Conservation (phyloP, 371 early-diverging fungal genomes). For the Mucor ambiguus region DNA sequence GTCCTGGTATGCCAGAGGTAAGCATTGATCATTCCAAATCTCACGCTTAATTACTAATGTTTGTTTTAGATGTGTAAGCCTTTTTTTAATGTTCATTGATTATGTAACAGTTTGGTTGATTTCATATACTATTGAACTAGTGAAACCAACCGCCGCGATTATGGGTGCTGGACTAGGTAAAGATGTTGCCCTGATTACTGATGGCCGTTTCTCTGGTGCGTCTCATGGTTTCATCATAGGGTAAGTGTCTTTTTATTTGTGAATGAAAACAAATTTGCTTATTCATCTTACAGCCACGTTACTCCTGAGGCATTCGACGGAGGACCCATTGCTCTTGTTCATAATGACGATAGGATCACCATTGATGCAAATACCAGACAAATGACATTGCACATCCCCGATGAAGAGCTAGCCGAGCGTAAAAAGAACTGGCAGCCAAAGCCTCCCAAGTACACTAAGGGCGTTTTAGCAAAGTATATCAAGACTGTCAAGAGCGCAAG, state of each 20-base stretch:
- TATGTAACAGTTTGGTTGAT: neutral
- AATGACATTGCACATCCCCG: slow-evolving; percentile 76
- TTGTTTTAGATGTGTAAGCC: slow-evolving; percentile 57
- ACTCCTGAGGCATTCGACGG: slow-evolving; percentile 97
- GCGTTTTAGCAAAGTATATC: slow-evolving; percentile 89
- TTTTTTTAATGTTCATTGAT: too few relatives aligned
- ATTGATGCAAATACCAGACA: slow-evolving; percentile 84
- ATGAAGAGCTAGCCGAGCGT: slow-evolving; percentile 77
- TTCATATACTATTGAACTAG: slow-evolving; percentile 22
- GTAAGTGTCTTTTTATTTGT: slow-evolving; percentile 38
- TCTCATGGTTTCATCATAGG: slow-evolving; percentile 57
- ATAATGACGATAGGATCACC: slow-evolving; percentile 84
- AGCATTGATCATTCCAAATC: neutral
- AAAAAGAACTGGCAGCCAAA: slow-evolving; percentile 73
- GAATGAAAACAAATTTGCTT: slow-evolving; percentile 78
- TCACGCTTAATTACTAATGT: neutral
- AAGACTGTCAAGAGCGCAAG: slow-evolving; percentile 84
- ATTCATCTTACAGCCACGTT: slow-evolving; percentile 84
- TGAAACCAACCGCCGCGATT: slow-evolving; percentile 94
- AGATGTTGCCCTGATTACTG: slow-evolving; percentile 94
- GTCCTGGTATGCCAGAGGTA: slow-evolving; percentile 89
- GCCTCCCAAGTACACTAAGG: slow-evolving; percentile 84
- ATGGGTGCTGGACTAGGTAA: slow-evolving; percentile 99
- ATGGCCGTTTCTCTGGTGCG: slow-evolving; percentile 97
- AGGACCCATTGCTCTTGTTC: slow-evolving; percentile 91